Conservation (phyloP, 257 asterid genomes). For the Nicotiana tabacum region DNA sequence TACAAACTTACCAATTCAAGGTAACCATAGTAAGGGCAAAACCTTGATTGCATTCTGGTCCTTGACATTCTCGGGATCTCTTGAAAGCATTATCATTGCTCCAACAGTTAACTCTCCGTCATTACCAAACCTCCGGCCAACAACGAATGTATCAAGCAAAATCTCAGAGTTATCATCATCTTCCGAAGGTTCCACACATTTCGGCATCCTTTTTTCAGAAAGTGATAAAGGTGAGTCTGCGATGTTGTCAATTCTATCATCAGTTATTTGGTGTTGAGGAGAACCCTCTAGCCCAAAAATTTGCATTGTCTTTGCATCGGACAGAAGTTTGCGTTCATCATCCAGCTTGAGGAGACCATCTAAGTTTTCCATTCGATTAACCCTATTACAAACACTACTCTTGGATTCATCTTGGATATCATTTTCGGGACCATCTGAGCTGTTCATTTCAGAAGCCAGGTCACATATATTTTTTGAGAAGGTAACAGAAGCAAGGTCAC, state of each 20-base stretch:
- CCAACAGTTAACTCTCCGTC: conserved; percentile 38
- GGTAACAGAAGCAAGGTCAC: conserved; percentile 8
- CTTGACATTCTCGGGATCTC: conserved; percentile 70
- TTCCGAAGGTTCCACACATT: conserved; percentile 27
- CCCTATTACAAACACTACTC: conserved; percentile 11
- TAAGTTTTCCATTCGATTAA: conserved; percentile 15
- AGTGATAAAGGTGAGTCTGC: conserved; percentile 18
- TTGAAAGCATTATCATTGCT: conserved; percentile 49
- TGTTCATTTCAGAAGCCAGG: conserved; percentile 14
- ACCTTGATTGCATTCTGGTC: conserved; percentile 92
- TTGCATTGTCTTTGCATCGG: conserved; percentile 14
- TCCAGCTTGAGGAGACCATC: conserved; percentile 23
- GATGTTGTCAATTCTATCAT: conserved; percentile 21
- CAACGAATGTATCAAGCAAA: conserved; percentile 58
- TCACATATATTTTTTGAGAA: conserved; percentile 1
- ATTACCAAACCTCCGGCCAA: conserved; percentile 75
- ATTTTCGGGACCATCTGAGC: conserved; percentile 25
- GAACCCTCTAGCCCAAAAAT: conserved; percentile 16
- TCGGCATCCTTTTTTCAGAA: conserved; percentile 24
- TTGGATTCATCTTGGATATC: conserved; percentile 2
- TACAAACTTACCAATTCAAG: conserved; percentile 3
- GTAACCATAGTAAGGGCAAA: conserved; percentile 14
- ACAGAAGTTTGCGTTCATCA: neutral
- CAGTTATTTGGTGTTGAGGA: conserved; percentile 16
- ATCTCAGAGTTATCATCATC: conserved; percentile 33